Evolutionary conservation across 148 eudicot species (phyloP).

Genomic region (Dianthus caryophyllus): DNA sequence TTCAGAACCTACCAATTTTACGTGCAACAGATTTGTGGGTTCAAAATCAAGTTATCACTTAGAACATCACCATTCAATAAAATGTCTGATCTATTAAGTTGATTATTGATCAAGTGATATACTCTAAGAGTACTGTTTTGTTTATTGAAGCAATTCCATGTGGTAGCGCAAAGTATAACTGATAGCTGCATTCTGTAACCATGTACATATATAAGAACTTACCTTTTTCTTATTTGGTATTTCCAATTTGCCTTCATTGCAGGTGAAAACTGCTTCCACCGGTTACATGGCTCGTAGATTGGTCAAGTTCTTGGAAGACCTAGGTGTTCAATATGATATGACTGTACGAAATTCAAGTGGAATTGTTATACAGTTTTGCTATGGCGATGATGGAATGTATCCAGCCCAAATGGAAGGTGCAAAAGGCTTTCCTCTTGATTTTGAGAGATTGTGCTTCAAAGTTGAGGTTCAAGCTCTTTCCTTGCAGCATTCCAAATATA

Average conservation of each 20-base stretch:
- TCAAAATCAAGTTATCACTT: no score
- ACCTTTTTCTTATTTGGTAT: not conserved
- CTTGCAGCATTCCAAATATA: not conserved
- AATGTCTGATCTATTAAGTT: no score
- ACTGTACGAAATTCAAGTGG: slow-evolving; percentile 81
- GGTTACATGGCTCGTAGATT: slow-evolving; percentile 94
- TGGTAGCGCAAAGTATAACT: no score
- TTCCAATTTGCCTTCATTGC: slow-evolving; percentile 24
- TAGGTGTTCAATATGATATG: slow-evolving; percentile 75
- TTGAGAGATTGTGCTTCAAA: slow-evolving; percentile 67
- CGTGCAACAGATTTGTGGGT: no score
- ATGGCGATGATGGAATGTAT: slow-evolving; percentile 95
- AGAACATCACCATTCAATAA: no score
- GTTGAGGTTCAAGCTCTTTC: slow-evolving; percentile 41
- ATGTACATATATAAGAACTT: not conserved
- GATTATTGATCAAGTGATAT: no score
- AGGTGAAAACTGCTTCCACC: slow-evolving; percentile 96
- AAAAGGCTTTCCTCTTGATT: slow-evolving; percentile 69
- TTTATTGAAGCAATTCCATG: no score
- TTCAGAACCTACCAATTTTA: no score
- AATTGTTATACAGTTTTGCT: slow-evolving; percentile 63
- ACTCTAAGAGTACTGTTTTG: no score
- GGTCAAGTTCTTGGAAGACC: slow-evolving; percentile 79
- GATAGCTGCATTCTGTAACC: no score
- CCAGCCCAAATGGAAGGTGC: slow-evolving; percentile 93